Percentiles rank a stretch among this genome's conserved stretches.
phyloP scores from a whole-genome alignment of 257 asterid genomes.

The Lavandula angustifolia region DNA sequence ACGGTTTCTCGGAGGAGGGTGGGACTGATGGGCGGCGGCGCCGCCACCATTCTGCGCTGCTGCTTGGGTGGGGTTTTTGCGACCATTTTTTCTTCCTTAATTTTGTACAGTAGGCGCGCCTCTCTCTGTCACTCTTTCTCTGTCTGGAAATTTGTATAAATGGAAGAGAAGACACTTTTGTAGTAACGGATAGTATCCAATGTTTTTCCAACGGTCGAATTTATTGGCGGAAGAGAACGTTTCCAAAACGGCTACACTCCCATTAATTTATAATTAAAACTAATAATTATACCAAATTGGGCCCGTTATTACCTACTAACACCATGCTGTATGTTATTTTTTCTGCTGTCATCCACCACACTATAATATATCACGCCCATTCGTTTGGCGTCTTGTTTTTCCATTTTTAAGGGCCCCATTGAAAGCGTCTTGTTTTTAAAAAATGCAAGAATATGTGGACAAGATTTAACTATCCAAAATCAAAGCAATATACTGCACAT shows the following conservation, averaged over 20 bases:
- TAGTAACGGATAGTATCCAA: conserved; percentile 41
- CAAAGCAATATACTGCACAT: too few relatives aligned
- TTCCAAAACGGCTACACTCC: conserved; percentile 23
- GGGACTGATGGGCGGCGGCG: conserved; percentile 62
- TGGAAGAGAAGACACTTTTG: conserved; percentile 16
- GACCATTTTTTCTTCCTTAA: conserved; percentile 48
- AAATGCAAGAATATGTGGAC: too few relatives aligned
- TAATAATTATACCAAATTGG: not conserved
- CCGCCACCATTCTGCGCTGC: conserved; percentile 45
- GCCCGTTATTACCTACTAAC: not conserved
- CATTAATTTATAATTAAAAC: not conserved
- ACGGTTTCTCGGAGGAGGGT: conserved; percentile 71
- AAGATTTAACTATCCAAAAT: too few relatives aligned
- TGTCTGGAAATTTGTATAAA: conserved; percentile 10
- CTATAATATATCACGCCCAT: too few relatives aligned
- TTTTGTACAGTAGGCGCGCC: not conserved
- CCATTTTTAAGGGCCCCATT: too few relatives aligned
- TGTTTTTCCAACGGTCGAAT: conserved; percentile 53
- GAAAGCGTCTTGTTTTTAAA: too few relatives aligned
- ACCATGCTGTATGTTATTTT: not conserved
- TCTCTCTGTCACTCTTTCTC: not conserved
- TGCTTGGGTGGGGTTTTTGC: conserved; percentile 81
- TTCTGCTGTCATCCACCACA: not conserved
- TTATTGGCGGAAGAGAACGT: conserved; percentile 21
- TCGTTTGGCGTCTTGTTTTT: too few relatives aligned